Conservation (phyloP, 208 protist genomes). For the Crithidia acanthocephali region DNA sequence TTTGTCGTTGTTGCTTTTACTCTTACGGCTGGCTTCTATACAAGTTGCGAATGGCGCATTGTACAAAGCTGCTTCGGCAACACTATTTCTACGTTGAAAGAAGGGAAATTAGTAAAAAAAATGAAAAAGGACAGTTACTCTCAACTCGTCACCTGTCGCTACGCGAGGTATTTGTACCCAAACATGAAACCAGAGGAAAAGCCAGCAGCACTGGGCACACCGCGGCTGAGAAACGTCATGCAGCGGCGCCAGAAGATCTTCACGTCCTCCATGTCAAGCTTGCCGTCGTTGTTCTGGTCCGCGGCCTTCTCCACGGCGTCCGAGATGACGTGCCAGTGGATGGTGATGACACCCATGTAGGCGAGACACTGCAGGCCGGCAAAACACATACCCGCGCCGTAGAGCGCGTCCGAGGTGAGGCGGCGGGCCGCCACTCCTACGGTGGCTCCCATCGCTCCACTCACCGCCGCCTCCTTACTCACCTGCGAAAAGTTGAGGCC, state of each 20-base stretch:
- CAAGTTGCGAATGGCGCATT: too few species aligned
- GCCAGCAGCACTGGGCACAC: slow-evolving; percentile 54
- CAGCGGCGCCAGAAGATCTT: slow-evolving; percentile 54
- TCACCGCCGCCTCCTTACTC: slow-evolving; percentile 47
- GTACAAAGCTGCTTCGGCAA: too few species aligned
- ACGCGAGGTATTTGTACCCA: slow-evolving; percentile 58
- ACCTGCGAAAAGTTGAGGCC: slow-evolving; percentile 9
- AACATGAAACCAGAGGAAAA: slow-evolving; percentile 65
- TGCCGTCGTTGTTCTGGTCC: slow-evolving; percentile 61
- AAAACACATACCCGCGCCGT: slow-evolving; percentile 60
- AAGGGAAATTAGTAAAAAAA: slow-evolving; percentile 1
- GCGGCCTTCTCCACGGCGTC: slow-evolving; percentile 39
- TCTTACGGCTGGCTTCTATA: too few species aligned
- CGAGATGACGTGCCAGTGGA: slow-evolving; percentile 67
- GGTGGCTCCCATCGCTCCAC: slow-evolving; percentile 48
- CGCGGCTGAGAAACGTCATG: slow-evolving; percentile 37
- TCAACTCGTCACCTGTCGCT: background rate
- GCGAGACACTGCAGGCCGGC: slow-evolving; percentile 56
- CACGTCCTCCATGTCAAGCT: slow-evolving; percentile 51
- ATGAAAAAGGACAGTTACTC: background rate
- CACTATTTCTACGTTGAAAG: too few species aligned
- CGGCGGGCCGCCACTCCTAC: slow-evolving; percentile 52
- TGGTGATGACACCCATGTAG: slow-evolving; percentile 66
- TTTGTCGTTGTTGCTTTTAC: too few species aligned
- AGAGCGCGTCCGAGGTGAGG: slow-evolving; percentile 64